A percentile compares a stretch with the other conserved stretches of the same genome.
Conservation (phyloP, 2,329 filamentous ascomycete genomes). For the Aspergillus tamarii region DNA sequence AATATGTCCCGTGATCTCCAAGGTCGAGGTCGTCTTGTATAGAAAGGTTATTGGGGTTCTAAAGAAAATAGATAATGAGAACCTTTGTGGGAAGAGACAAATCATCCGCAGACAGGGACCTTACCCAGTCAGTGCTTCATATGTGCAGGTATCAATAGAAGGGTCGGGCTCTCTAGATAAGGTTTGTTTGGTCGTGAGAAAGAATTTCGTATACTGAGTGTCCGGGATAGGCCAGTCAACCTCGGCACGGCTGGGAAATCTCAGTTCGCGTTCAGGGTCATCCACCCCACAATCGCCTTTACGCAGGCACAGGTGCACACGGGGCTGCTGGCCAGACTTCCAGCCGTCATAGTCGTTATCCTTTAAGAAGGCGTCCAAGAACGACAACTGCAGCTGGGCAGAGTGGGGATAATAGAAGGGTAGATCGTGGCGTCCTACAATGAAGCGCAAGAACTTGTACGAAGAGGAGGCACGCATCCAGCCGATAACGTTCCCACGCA, state of each 20-base stretch:
- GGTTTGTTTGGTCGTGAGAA: slow-evolving; percentile 48
- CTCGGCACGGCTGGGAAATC: slow-evolving; percentile 58
- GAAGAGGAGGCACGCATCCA: slow-evolving; percentile 64
- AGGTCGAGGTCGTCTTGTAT: neutral
- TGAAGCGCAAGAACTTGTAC: slow-evolving; percentile 68
- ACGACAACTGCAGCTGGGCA: slow-evolving; percentile 65
- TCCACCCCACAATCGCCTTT: slow-evolving; percentile 69
- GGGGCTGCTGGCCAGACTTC: slow-evolving; percentile 55
- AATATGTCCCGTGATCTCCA: slow-evolving; percentile 69
- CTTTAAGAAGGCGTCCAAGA: slow-evolving; percentile 71
- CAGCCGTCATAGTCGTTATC: slow-evolving; percentile 56
- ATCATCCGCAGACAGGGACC: neutral
- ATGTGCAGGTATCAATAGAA: neutral
- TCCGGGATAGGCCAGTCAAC: slow-evolving; percentile 66
- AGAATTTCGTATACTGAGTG: slow-evolving; percentile 64
- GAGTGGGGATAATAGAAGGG: slow-evolving; percentile 71
- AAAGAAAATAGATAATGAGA: neutral
- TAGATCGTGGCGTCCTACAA: slow-evolving; percentile 69
- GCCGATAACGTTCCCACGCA: slow-evolving; percentile 68
- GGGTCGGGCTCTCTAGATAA: slow-evolving; percentile 22
- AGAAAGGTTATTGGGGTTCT: neutral
- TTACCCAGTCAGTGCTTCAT: neutral
- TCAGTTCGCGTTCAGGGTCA: slow-evolving; percentile 60
- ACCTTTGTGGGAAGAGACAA: too few relatives aligned
- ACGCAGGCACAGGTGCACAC: slow-evolving; percentile 62